Percentiles rank a stretch among this genome's conserved stretches.
Conservation (phyloP, 257 asterid genomes). For the Ocimum tenuiflorum region DNA sequence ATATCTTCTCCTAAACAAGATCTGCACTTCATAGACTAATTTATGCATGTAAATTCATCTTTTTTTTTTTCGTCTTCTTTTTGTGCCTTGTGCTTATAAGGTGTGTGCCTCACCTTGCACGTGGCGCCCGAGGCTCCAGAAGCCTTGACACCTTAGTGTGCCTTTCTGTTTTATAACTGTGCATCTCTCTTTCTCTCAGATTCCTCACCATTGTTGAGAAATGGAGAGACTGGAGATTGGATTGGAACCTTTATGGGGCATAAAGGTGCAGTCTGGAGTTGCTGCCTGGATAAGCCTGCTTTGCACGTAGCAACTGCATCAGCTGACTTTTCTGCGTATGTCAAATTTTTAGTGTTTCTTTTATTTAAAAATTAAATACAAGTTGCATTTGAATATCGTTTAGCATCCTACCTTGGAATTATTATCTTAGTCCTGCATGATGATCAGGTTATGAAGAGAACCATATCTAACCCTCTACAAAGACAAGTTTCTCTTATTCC, state of each 20-base stretch:
- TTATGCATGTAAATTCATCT: background rate
- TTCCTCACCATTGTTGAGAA: slow-evolving; percentile 92
- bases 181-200: slow-evolving; percentile 36
- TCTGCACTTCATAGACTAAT: background rate
- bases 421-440: background rate
- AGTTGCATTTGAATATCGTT: background rate
- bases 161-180: background rate
- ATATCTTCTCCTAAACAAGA: background rate
- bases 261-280: slow-evolving; percentile 98
- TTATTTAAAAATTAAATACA: background rate
- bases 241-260: slow-evolving; percentile 97
- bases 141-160: background rate
- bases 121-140: background rate
- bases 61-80: background rate
- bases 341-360: slow-evolving; percentile 4
- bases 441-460: background rate
- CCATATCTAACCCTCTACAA: background rate
- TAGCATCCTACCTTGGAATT: background rate
- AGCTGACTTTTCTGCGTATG: slow-evolving; percentile 96
- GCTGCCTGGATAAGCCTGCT: slow-evolving; percentile 81
- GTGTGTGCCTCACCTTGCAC: background rate
- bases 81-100: background rate
- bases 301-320: slow-evolving; percentile 94
- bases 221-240: slow-evolving; percentile 99
- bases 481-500: background rate